Evolutionary conservation across 768 basidiomycete genomes (phyloP), one percentile per base, ranked within the genome.

Genomic region (Hericium rajendrae): DNA sequence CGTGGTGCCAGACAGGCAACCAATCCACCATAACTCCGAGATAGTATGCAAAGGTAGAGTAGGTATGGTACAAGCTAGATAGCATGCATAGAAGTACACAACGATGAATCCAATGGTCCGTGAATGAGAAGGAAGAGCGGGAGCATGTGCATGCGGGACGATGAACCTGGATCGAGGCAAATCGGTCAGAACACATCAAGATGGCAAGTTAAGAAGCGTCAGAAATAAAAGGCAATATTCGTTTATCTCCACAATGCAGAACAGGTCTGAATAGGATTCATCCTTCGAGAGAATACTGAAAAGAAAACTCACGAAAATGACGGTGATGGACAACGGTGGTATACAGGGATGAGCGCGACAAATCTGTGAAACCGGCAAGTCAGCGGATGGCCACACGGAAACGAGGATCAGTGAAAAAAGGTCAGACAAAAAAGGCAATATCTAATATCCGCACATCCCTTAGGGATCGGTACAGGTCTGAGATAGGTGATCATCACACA

Each of bases 381-480:
- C 65, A 69, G 58, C 46, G 48, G 26, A 56, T 32, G 58, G 61
- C 53, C 49, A 50, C 48, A 51, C 51, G 39, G 59, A 53, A 50
- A n/a, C 28, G 28, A 6, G 32, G 20, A 62, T 53, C 55, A 48
- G 37, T 18, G 46, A 54, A 12, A 22, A 54, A 60, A 65, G 58
- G 61, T 77, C 68, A 74, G 76, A 72, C 67, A 65, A 70, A 76
- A 77, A 76, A 82, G 79, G 85, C 84, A 86, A 86, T 83, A 75
- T 77, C 65, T 61, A 64, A 68, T 76, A 71, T 84, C 85, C 80
- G 74, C 84, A 81, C 65, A 63, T 67, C 65, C 68, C 51, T 60
- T 55, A 65, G 66, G 62, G 72, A 69, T 88, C 83, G 74, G 86
- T 82, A 88, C 85, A 88, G 85, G 86, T 86, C 85, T 88, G 68